phyloP scores from a whole-genome alignment of 1,139 yeast genomes.

The Kodamaea anthophila region DNA sequence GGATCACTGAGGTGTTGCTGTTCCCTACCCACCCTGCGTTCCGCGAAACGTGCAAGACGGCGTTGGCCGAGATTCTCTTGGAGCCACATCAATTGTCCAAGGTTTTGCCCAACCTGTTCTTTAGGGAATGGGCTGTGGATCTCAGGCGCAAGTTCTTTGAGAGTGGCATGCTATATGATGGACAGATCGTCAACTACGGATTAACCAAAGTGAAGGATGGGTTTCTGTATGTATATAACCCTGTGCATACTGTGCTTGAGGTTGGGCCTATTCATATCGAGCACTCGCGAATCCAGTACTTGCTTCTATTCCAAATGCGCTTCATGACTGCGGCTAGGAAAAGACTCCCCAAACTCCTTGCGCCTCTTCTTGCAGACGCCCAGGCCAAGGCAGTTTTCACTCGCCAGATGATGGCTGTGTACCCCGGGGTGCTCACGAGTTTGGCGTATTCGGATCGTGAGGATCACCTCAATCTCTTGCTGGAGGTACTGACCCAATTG shows the following conservation, averaged over 20 bases:
- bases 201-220: constrained; percentile 13
- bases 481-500: constrained; percentile 54
- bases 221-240: too few relatives aligned
- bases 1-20: constrained; percentile 42
- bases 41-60: constrained; percentile 18
- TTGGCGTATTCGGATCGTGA: constrained; percentile 56
- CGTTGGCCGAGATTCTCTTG: constrained; percentile 25
- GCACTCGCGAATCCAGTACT: constrained; percentile 45
- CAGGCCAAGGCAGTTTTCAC: constrained; percentile 43
- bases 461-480: constrained; percentile 49
- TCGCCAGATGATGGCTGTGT: constrained; percentile 43
- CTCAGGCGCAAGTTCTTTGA: constrained; percentile 20
- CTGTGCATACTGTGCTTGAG: constrained; percentile 6
- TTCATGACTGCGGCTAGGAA: constrained; percentile 46
- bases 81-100: constrained; percentile 24
- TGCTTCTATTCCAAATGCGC: constrained; percentile 53
- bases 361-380: constrained; percentile 47
- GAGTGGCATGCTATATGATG: constrained; percentile 26
- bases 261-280: constrained; percentile 2
- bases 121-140: constrained; percentile 9
- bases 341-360: constrained; percentile 40
- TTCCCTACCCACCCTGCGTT: constrained; percentile 19
- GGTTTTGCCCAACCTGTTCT: constrained; percentile 20
- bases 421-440: constrained; percentile 46
- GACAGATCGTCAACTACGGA: constrained; percentile 22